These are phyloP conservation scores for Immersiporthe knoxdaviesiana DNA, from an alignment of 2,329 filamentous ascomycete species.

Conservation along the genomic window DNA sequence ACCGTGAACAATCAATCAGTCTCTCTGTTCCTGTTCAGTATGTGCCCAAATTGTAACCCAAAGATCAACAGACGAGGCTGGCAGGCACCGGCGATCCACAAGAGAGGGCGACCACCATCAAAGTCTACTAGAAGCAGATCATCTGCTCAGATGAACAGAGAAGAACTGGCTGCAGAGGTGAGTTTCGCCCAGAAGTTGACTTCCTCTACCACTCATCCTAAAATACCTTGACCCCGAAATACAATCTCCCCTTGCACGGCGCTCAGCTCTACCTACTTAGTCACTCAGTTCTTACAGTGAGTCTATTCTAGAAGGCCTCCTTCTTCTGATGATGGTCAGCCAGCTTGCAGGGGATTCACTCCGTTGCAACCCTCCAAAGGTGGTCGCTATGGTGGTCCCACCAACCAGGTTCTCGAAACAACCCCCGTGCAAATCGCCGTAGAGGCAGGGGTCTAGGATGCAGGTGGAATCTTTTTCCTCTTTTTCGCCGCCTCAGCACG, in stretches of 20 bases:
- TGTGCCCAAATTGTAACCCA: background rate
- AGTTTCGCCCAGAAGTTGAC: background rate
- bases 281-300: background rate
- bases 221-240: background rate
- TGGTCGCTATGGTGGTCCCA: constrained; percentile 11
- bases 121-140: background rate
- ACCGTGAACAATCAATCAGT: background rate
- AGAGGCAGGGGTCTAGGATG: constrained; percentile 1
- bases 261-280: too few species aligned
- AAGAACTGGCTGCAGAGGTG: too few species aligned
- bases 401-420: constrained; percentile 17
- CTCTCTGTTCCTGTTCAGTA: background rate
- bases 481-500: constrained; percentile 2
- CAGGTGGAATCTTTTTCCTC: constrained; percentile 8
- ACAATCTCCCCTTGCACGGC: background rate
- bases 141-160: too few species aligned
- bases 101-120: background rate
- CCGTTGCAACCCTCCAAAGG: background rate
- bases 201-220: background rate
- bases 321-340: background rate
- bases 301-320: background rate
- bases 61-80: background rate
- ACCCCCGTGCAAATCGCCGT: constrained; percentile 7
- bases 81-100: background rate
- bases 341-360: constrained; percentile 4